These are phyloP conservation scores for Lactarius hengduanensis DNA, from an alignment of 768 basidiomycete genomes.

Conservation along the genomic window DNA sequence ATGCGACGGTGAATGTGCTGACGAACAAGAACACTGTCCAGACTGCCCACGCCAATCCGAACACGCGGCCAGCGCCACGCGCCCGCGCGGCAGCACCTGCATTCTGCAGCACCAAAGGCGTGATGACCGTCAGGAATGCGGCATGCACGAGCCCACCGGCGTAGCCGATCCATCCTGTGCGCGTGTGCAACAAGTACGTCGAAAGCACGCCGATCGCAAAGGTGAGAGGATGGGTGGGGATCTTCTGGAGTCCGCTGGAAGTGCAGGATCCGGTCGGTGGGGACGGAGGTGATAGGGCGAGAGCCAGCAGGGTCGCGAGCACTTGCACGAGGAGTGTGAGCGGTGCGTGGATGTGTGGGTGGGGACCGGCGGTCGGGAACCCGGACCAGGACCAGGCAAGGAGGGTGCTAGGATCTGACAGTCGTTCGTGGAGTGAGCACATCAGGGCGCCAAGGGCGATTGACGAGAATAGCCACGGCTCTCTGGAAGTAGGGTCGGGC, in stretches of 20 bases:
- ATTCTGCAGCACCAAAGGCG: constrained; percentile 52
- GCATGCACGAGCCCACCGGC: constrained; percentile 61
- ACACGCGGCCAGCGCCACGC: constrained; percentile 46
- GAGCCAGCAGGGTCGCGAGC: constrained; percentile 50
- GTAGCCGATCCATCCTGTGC: constrained; percentile 70
- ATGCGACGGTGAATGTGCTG: constrained; percentile 82
- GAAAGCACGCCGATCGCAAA: constrained; percentile 53
- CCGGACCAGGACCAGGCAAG: constrained; percentile 91
- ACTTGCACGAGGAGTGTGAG: constrained; percentile 64
- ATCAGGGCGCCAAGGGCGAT: constrained; percentile 65
- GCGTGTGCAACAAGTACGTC: constrained; percentile 55
- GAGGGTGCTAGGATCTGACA: constrained; percentile 74
- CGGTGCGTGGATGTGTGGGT: constrained; percentile 68
- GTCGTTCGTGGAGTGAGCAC: constrained; percentile 68
- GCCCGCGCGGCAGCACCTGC: constrained; percentile 40
- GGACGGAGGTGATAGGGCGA: constrained; percentile 33
- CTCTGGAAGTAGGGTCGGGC: constrained; percentile 4
- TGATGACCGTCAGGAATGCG: constrained; percentile 61
- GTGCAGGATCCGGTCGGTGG: background rate
- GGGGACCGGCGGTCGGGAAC: constrained; percentile 70
- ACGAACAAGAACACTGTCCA: constrained; percentile 64
- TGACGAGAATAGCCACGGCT: constrained; percentile 42
- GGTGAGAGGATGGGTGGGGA: constrained; percentile 50
- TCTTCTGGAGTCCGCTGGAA: background rate
- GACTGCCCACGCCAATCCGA: constrained; percentile 56